Conservation (phyloP, 805 yeast species). For the Wickerhamiella siamensis region DNA sequence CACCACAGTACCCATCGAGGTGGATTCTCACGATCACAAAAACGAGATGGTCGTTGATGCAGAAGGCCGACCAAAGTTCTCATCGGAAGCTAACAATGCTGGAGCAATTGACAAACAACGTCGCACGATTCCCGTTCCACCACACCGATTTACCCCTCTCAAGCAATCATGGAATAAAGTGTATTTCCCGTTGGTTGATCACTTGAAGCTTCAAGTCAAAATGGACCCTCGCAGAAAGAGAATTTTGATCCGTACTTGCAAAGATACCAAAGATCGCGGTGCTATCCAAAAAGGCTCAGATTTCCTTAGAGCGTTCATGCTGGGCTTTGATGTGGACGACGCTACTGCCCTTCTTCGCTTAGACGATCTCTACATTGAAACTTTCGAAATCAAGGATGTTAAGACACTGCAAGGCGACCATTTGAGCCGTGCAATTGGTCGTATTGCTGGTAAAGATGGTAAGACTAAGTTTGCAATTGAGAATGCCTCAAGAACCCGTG, state of each 20-base stretch:
- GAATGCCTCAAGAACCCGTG: slow-evolving; percentile 95
- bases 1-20: slow-evolving; percentile 23
- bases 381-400: slow-evolving; percentile 93
- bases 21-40: slow-evolving; percentile 17
- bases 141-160: slow-evolving; percentile 92
- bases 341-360: slow-evolving; percentile 86
- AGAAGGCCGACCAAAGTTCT: slow-evolving; percentile 75
- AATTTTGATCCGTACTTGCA: slow-evolving; percentile 75
- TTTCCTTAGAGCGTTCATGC: slow-evolving; percentile 84
- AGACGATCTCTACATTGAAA: slow-evolving; percentile 92
- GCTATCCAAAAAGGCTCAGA: slow-evolving; percentile 98
- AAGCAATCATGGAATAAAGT: slow-evolving; percentile 84
- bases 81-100: slow-evolving; percentile 52
- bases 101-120: slow-evolving; percentile 65
- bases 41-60: slow-evolving; percentile 50
- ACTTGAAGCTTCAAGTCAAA: slow-evolving; percentile 84
- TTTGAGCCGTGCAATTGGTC: slow-evolving; percentile 95
- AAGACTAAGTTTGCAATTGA: slow-evolving; percentile 97
- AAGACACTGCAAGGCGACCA: slow-evolving; percentile 93
- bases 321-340: slow-evolving; percentile 95
- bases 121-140: slow-evolving; percentile 87
- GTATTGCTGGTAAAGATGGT: slow-evolving; percentile 99
- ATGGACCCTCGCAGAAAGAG: slow-evolving; percentile 75
- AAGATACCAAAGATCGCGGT: slow-evolving; percentile 75
- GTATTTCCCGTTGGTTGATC: slow-evolving; percentile 91